Percentiles rank a stretch among this genome's conserved stretches.
phyloP scores from a whole-genome alignment of 2,329 filamentous ascomycete genomes.

The Didymella exigua region DNA sequence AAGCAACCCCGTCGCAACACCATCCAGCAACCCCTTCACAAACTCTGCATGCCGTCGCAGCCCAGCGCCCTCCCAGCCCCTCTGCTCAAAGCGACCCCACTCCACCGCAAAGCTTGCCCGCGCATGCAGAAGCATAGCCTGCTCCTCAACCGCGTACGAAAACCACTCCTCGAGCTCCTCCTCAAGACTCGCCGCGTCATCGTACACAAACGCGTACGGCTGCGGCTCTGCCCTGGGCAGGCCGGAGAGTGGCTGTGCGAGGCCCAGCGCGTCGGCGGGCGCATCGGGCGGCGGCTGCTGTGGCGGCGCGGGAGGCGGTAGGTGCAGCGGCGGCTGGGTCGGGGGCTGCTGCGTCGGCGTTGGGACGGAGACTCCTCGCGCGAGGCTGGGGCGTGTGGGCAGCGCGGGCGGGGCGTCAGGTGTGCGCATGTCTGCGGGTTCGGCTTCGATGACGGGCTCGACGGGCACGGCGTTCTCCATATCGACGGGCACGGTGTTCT shows the following conservation, averaged over 20 bases:
- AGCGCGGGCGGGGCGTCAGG: slow-evolving; percentile 17
- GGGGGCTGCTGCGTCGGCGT: slow-evolving; percentile 17
- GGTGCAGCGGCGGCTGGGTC: slow-evolving; percentile 50
- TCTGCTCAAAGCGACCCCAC: slow-evolving; percentile 61
- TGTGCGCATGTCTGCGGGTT: slow-evolving; percentile 40
- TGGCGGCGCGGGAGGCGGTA: slow-evolving; percentile 51
- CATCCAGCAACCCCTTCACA: slow-evolving; percentile 53
- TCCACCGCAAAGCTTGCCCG: slow-evolving; percentile 77
- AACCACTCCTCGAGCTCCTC: slow-evolving; percentile 99
- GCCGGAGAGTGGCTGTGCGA: slow-evolving; percentile 53
- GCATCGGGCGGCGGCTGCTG: slow-evolving; percentile 35
- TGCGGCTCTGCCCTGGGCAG: slow-evolving; percentile 49
- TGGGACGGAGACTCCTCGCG: slow-evolving; percentile 49
- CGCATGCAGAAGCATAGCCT: slow-evolving; percentile 75
- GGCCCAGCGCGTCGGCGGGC: slow-evolving; percentile 50
- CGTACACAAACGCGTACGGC: slow-evolving; percentile 76
- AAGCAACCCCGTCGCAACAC: slow-evolving; percentile 39
- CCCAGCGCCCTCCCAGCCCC: slow-evolving; percentile 70
- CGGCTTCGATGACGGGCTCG: slow-evolving; percentile 41
- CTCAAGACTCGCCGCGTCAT: slow-evolving; percentile 64
- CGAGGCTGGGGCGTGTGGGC: slow-evolving; percentile 45
- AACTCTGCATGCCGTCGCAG: slow-evolving; percentile 63
- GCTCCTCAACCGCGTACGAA: slow-evolving; percentile 85
- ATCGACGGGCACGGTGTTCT: slow-evolving; percentile 44
- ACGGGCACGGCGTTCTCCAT: slow-evolving; percentile 36